Percentiles rank a stretch among this genome's conserved stretches.
These are phyloP conservation scores for Chenopodium album DNA, from an alignment of 148 eudicot species.

Conservation along the genomic window DNA sequence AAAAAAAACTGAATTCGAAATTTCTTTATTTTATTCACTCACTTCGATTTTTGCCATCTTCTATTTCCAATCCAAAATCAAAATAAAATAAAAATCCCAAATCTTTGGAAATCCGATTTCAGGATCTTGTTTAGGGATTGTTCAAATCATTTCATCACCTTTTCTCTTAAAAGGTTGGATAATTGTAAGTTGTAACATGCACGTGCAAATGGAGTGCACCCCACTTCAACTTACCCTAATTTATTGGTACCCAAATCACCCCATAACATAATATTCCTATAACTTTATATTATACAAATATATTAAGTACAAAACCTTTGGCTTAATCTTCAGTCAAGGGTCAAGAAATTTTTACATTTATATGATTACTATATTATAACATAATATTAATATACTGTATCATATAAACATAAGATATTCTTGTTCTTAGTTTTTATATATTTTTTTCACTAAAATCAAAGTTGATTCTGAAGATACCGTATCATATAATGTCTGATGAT, in stretches of 20 bases:
- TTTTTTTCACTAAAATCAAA: conserved; percentile 5
- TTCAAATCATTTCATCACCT: neutral
- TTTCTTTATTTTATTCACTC: neutral
- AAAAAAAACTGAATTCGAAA: too few species aligned
- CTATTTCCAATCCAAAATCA: neutral
- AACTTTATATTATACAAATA: neutral
- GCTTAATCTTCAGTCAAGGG: conserved; percentile 14
- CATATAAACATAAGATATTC: neutral
- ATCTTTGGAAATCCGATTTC: neutral
- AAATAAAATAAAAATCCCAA: neutral
- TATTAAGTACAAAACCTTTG: conserved; percentile 6
- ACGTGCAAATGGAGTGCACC: conserved; percentile 8
- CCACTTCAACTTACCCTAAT: neutral
- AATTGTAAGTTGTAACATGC: neutral
- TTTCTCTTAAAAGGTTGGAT: neutral
- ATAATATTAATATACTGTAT: neutral
- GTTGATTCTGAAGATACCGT: conserved; percentile 22
- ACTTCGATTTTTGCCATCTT: neutral
- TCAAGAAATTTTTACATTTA: neutral
- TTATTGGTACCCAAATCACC: neutral
- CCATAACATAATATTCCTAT: neutral
- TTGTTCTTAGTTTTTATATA: neutral
- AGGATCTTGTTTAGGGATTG: conserved; percentile 1
- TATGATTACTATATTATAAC: neutral
- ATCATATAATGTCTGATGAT: conserved; percentile 27